phyloP scores from a whole-genome alignment of 495 filamentous ascomycete genomes.

The Xylaria cubensis region DNA sequence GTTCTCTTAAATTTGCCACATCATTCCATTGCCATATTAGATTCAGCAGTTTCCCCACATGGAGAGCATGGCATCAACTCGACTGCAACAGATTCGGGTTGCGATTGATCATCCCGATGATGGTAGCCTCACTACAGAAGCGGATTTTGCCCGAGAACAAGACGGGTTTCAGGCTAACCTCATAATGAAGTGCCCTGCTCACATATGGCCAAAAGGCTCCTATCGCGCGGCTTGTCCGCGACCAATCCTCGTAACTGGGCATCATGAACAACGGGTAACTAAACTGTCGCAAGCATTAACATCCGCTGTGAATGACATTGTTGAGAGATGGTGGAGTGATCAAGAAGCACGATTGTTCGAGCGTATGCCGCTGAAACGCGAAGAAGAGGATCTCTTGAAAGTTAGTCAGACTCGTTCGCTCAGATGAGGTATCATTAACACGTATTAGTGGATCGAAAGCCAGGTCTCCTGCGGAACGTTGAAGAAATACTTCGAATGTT shows the following conservation, averaged over 20 bases:
- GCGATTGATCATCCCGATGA: background rate
- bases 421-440: background rate
- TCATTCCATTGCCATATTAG: too few relatives aligned
- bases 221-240: background rate
- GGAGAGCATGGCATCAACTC: background rate
- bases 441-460: slow-evolving; percentile 6
- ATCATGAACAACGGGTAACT: slow-evolving; percentile 25
- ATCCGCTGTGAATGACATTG: slow-evolving; percentile 47
- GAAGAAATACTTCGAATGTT: slow-evolving; percentile 3
- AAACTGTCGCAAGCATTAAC: slow-evolving; percentile 40
- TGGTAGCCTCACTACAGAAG: background rate
- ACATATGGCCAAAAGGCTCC: slow-evolving; percentile 2
- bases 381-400: slow-evolving; percentile 45
- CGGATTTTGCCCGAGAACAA: background rate
- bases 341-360: slow-evolving; percentile 40
- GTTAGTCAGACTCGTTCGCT: slow-evolving; percentile 25
- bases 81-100: background rate
- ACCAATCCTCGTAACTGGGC: background rate
- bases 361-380: slow-evolving; percentile 48
- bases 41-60: background rate
- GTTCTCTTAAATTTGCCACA: too few relatives aligned
- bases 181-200: background rate
- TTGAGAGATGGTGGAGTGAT: slow-evolving; percentile 52
- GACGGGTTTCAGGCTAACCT: slow-evolving; percentile 1
- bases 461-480: slow-evolving; percentile 6